Conservation (phyloP, 2,329 filamentous ascomycete species). For the Paracoccidioides brasiliensis region DNA sequence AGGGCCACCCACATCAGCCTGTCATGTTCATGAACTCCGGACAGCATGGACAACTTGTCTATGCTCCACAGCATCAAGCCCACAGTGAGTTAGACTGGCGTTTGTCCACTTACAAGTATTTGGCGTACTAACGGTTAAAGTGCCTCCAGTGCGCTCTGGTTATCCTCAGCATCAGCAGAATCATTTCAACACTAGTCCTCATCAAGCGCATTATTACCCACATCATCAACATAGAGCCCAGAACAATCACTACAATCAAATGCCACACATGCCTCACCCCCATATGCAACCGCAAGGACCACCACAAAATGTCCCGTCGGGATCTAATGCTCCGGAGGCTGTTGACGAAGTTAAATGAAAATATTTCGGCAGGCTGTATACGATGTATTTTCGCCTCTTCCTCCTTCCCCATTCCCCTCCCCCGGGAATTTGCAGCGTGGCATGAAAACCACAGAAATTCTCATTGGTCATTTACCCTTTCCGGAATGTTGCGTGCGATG, state of each 20-base stretch:
- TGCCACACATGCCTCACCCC: conserved; percentile 33
- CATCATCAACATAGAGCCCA: conserved; percentile 43
- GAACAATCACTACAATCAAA: conserved; percentile 44
- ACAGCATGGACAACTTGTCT: conserved; percentile 63
- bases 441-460: neutral
- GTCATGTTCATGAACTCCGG: conserved; percentile 64
- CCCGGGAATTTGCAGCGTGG: neutral
- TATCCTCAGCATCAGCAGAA: conserved; percentile 48
- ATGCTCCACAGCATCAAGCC: conserved; percentile 54
- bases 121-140: conserved; percentile 23
- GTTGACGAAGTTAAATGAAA: conserved; percentile 38
- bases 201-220: conserved; percentile 50
- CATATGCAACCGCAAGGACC: conserved; percentile 20
- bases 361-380: neutral
- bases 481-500: conserved; percentile 2
- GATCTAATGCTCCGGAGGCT: conserved; percentile 29
- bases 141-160: conserved; percentile 45
- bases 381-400: neutral
- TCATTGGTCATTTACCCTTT: neutral
- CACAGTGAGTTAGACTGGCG: conserved; percentile 50
- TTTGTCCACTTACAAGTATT: conserved; percentile 19
- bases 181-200: conserved; percentile 53
- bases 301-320: conserved; percentile 20
- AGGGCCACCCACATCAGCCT: conserved; percentile 58
- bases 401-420: neutral